Conservation (phyloP, 306 rosid genomes). For the Begonia fuchsioides region DNA sequence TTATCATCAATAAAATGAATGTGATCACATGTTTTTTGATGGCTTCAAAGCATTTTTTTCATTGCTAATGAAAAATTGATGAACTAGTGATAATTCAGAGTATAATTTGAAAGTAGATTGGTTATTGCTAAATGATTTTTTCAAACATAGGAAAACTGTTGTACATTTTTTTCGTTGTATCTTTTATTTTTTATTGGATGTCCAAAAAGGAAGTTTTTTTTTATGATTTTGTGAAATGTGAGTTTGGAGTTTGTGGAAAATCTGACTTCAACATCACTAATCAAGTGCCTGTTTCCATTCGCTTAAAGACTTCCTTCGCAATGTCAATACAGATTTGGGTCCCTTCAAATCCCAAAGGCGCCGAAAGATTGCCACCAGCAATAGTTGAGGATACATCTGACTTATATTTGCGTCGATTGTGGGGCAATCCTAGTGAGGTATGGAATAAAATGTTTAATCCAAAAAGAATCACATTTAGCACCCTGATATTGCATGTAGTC, state of each 20-base stretch:
- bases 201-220: background rate
- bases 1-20: too few species aligned
- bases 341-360: constrained; percentile 93
- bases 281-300: background rate
- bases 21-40: background rate
- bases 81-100: background rate
- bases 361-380: constrained; percentile 73
- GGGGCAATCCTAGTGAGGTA: constrained; percentile 96
- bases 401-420: constrained; percentile 71
- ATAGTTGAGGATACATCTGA: constrained; percentile 77
- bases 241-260: too few species aligned
- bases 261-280: too few species aligned
- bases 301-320: constrained; percentile 2
- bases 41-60: too few species aligned
- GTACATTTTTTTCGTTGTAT: background rate
- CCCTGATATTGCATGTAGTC: too few species aligned
- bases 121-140: too few species aligned
- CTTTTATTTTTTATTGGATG: background rate
- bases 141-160: background rate
- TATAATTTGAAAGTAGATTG: background rate
- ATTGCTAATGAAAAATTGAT: too few species aligned
- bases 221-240: too few species aligned
- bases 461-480: too few species aligned
- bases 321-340: constrained; percentile 69
- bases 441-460: constrained; percentile 1